These are phyloP conservation scores for Russula compacta DNA, from an alignment of 768 basidiomycete genomes.

Conservation along the genomic window DNA sequence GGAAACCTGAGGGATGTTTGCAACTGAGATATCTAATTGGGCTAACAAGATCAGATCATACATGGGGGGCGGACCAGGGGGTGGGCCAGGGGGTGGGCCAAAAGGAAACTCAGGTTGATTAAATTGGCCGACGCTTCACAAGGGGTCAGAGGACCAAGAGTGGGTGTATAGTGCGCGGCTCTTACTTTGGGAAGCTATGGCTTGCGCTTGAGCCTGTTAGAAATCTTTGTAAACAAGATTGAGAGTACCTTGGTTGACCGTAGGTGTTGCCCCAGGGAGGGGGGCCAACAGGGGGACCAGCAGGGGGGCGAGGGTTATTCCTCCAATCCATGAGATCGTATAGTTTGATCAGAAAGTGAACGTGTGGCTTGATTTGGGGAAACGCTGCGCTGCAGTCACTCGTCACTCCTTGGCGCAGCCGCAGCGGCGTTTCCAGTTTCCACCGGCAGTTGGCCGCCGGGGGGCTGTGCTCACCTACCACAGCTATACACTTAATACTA, in stretches of 20 bases:
- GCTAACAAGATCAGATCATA: constrained; percentile 10
- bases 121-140: constrained; percentile 1
- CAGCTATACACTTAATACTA: no score
- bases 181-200: constrained; percentile 14
- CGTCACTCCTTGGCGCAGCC: no score
- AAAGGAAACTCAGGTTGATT: constrained; percentile 10
- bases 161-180: not conserved
- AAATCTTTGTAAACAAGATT: not conserved
- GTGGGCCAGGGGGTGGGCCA: constrained; percentile 19
- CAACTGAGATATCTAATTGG: not conserved
- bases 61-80: constrained; percentile 19
- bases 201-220: not conserved
- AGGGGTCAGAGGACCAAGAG: not conserved
- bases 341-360: not conserved
- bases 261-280: constrained; percentile 1
- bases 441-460: no score
- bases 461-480: not conserved
- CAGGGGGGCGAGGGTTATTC: constrained; percentile 2
- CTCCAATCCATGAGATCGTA: constrained; percentile 1
- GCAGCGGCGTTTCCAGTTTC: not conserved
- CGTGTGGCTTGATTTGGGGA: not conserved
- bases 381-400: not conserved
- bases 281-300: constrained; percentile 9
- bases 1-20: not conserved
- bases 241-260: not conserved